These are phyloP conservation scores for Choanephora cucurbitarum DNA, from an alignment of 371 early-diverging fungal species.

Conservation along the genomic window DNA sequence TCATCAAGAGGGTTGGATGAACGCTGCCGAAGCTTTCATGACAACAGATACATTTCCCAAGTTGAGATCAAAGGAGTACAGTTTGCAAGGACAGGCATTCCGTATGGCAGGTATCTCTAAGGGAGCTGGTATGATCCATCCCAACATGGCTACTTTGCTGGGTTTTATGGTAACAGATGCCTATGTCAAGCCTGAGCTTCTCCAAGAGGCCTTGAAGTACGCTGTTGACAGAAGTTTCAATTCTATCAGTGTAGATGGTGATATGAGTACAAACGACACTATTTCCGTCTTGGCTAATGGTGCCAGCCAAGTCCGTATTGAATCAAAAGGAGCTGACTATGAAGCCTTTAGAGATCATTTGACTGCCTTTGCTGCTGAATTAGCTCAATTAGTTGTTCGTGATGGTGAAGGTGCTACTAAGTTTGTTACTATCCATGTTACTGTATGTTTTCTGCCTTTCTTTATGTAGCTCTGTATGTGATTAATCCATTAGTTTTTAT, in stretches of 20 bases:
- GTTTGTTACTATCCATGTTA: conserved; percentile 89
- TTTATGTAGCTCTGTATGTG: too few species aligned
- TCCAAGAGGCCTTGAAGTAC: conserved; percentile 74
- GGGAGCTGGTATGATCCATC: conserved; percentile 97
- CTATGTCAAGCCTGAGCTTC: conserved; percentile 57
- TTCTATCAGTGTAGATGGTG: conserved; percentile 92
- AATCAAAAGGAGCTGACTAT: conserved; percentile 59
- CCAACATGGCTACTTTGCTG: conserved; percentile 93
- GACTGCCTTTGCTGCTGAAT: conserved; percentile 77
- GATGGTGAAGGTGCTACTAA: conserved; percentile 98
- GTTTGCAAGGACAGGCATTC: conserved; percentile 55
- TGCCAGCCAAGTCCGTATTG: conserved; percentile 56
- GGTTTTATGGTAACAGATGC: conserved; percentile 88
- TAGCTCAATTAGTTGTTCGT: conserved; percentile 86
- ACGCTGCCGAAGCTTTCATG: conserved; percentile 89
- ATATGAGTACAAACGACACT: conserved; percentile 96
- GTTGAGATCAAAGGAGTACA: conserved; percentile 66
- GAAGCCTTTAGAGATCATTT: conserved; percentile 70
- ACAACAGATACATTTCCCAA: conserved; percentile 98
- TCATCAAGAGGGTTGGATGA: conserved; percentile 74
- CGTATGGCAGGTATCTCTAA: conserved; percentile 92
- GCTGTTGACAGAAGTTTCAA: conserved; percentile 93
- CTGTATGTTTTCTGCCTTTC: conserved; percentile 18
- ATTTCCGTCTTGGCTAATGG: conserved; percentile 90
- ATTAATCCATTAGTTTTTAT: conserved; percentile 1